These are phyloP conservation scores for Thermomyces lanuginosus DNA, from an alignment of 2,329 filamentous ascomycete genomes.

Conservation along the genomic window DNA sequence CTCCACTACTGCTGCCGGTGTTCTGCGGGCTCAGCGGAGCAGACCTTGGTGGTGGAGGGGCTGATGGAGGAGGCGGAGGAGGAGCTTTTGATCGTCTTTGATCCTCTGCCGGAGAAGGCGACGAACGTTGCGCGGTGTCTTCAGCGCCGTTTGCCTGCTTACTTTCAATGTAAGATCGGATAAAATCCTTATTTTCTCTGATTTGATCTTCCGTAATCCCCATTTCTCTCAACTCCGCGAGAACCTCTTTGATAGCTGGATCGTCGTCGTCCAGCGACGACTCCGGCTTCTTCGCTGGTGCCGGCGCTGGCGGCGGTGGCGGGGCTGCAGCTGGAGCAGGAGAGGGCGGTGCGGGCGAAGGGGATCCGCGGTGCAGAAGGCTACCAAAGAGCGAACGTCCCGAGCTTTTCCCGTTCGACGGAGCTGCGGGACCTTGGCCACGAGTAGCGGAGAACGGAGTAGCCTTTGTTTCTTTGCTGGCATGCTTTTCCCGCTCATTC, in stretches of 20 bases:
- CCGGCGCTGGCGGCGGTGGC: conserved; percentile 11
- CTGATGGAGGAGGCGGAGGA: conserved; percentile 45
- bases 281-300: conserved; percentile 18
- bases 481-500: conserved; percentile 88
- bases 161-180: conserved; percentile 50
- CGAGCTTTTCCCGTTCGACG: conserved; percentile 29
- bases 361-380: conserved; percentile 19
- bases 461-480: conserved; percentile 66
- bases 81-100: conserved; percentile 37
- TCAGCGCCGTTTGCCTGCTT: conserved; percentile 37
- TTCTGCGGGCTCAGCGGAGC: conserved; percentile 42
- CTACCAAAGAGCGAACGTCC: conserved; percentile 37
- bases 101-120: conserved; percentile 27
- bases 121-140: conserved; percentile 23
- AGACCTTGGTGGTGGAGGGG: conserved; percentile 26
- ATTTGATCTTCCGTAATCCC: conserved; percentile 55
- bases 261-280: conserved; percentile 44
- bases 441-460: conserved; percentile 51
- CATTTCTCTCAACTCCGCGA: conserved; percentile 46
- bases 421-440: conserved; percentile 30
- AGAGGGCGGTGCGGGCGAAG: conserved; percentile 11
- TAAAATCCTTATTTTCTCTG: conserved; percentile 50
- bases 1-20: conserved; percentile 37
- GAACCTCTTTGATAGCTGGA: conserved; percentile 43
- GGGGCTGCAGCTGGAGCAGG: conserved; percentile 13